Percentiles rank a stretch among this genome's conserved stretches.
Conservation (phyloP, 2,329 filamentous ascomycete species). For the Penicillium sp. region DNA sequence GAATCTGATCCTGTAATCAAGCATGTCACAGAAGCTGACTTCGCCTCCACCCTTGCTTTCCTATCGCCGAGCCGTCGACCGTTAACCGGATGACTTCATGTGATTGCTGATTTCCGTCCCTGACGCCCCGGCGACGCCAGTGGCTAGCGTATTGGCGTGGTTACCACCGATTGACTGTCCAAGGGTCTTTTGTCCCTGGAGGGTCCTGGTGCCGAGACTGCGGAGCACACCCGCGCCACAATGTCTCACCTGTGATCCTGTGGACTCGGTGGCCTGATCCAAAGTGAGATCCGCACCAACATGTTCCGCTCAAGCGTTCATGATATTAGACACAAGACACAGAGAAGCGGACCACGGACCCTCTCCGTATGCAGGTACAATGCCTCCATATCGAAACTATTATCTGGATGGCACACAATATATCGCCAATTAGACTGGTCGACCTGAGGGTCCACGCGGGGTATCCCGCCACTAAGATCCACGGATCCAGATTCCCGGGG, state of each 20-base stretch:
- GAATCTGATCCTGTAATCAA: neutral
- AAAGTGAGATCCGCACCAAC: neutral
- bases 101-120: neutral
- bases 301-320: neutral
- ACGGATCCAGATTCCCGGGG: neutral
- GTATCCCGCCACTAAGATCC: neutral
- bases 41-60: neutral
- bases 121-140: neutral
- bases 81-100: neutral
- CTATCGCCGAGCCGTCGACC: neutral
- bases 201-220: neutral
- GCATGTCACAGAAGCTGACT: neutral
- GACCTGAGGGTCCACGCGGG: neutral
- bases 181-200: neutral
- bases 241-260: slow-evolving; percentile 5
- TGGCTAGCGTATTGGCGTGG: neutral
- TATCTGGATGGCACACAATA: neutral
- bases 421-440: neutral
- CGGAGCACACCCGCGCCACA: neutral
- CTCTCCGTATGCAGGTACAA: neutral
- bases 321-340: neutral
- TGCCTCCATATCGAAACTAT: neutral
- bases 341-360: neutral
- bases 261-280: neutral
- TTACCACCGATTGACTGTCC: neutral